A percentile compares a stretch with the other conserved stretches of the same genome.
These are phyloP conservation scores for Crithidia mellificae DNA, from an alignment of 208 protist genomes.

Conservation along the genomic window DNA sequence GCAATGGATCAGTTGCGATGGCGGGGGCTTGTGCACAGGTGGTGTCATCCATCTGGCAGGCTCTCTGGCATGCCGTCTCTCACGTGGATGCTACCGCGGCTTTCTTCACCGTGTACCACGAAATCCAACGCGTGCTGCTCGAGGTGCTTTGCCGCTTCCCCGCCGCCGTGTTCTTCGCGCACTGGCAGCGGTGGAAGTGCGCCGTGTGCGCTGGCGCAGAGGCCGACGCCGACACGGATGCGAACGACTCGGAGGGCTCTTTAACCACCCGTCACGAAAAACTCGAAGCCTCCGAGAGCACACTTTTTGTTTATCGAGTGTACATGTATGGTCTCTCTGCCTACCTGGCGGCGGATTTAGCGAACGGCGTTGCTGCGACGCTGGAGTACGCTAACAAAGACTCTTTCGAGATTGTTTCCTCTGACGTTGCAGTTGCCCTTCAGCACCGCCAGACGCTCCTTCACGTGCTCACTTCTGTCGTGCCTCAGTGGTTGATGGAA, in stretches of 20 bases:
- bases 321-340: constrained; percentile 31
- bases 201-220: background rate
- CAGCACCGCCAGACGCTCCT: constrained; percentile 16
- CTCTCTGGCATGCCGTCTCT: constrained; percentile 27
- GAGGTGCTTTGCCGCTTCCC: constrained; percentile 51
- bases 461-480: background rate
- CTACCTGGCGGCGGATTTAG: constrained; percentile 17
- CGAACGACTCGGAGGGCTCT: too few relatives aligned
- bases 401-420: background rate
- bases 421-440: constrained; percentile 8
- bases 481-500: constrained; percentile 30
- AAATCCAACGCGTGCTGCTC: constrained; percentile 44
- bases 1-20: background rate
- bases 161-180: constrained; percentile 23
- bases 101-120: constrained; percentile 22
- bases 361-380: background rate
- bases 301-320: constrained; percentile 26
- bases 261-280: too few relatives aligned
- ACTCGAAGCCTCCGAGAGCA: background rate
- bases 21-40: background rate
- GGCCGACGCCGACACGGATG: too few relatives aligned
- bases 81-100: background rate
- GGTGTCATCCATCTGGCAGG: constrained; percentile 16
- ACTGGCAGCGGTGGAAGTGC: constrained; percentile 20
- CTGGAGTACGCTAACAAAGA: background rate